Evolutionary conservation across 1,139 yeast species (phyloP).

Genomic region (Geotrichum siamense): DNA sequence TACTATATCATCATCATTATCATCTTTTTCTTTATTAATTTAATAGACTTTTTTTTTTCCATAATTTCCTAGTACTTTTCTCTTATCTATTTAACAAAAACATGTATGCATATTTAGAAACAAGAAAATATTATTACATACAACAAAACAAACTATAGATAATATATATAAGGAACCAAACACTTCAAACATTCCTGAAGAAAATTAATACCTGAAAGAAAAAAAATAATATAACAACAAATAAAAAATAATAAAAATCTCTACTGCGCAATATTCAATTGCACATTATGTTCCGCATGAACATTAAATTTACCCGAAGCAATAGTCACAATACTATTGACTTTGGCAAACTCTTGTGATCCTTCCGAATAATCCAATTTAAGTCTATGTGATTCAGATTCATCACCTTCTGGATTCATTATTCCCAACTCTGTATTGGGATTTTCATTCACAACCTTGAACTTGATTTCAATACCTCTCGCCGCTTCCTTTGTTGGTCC

Average conservation of each 20-base stretch:
- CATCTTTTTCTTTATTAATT: background rate
- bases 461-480: constrained; percentile 31
- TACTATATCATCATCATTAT: background rate
- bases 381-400: constrained; percentile 8
- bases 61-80: background rate
- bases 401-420: constrained; percentile 10
- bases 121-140: no score
- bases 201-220: no score
- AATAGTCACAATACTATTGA: constrained; percentile 19
- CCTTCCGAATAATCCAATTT: constrained; percentile 8
- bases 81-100: no score
- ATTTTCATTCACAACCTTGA: constrained; percentile 17
- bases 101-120: no score
- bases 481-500: constrained; percentile 30
- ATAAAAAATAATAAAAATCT: no score
- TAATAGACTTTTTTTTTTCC: background rate
- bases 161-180: no score
- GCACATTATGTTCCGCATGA: constrained; percentile 25
- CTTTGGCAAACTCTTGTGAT: constrained; percentile 18
- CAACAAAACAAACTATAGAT: no score
- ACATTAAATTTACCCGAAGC: constrained; percentile 23
- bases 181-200: no score
- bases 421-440: constrained; percentile 1
- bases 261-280: constrained; percentile 16
- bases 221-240: no score